Evolutionary conservation across 331 rosid species (phyloP).

Genomic region (Malus hybrid): DNA sequence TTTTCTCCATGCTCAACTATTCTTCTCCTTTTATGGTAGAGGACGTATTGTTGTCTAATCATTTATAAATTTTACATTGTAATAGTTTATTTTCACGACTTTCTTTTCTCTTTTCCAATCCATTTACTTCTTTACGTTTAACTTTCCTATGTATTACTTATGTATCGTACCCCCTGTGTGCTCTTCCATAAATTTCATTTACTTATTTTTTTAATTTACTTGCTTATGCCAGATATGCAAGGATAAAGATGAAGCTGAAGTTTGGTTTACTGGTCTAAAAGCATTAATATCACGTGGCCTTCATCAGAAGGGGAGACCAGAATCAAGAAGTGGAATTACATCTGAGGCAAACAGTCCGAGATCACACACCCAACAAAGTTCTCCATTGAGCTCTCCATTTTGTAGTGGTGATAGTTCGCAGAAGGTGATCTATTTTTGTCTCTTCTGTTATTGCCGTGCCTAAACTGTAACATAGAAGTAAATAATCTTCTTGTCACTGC

Average conservation of each 20-base stretch:
- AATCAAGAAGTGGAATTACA: constrained; percentile 25
- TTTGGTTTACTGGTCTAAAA: constrained; percentile 35
- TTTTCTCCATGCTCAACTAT: background rate
- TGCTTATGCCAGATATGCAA: constrained; percentile 33
- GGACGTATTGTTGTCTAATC: no score
- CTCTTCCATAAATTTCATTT: background rate
- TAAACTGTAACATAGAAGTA: background rate
- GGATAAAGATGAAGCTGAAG: constrained; percentile 45
- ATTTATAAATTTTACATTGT: no score
- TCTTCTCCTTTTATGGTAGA: no score
- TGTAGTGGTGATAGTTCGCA: constrained; percentile 30
- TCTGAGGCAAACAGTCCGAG: constrained; percentile 37
- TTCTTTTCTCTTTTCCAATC: background rate
- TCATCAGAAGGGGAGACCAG: constrained; percentile 21
- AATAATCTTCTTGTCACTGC: background rate
- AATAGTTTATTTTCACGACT: no score
- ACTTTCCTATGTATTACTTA: background rate
- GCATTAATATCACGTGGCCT: constrained; percentile 27
- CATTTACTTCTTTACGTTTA: background rate
- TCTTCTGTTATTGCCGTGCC: background rate
- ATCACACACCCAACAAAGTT: constrained; percentile 26
- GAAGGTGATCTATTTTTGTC: constrained; percentile 25
- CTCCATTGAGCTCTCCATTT: constrained; percentile 35
- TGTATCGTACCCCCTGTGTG: background rate
- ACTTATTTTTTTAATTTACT: background rate